phyloP scores from a whole-genome alignment of 202 grass and related monocot genomes.

The Zizania palustris region DNA sequence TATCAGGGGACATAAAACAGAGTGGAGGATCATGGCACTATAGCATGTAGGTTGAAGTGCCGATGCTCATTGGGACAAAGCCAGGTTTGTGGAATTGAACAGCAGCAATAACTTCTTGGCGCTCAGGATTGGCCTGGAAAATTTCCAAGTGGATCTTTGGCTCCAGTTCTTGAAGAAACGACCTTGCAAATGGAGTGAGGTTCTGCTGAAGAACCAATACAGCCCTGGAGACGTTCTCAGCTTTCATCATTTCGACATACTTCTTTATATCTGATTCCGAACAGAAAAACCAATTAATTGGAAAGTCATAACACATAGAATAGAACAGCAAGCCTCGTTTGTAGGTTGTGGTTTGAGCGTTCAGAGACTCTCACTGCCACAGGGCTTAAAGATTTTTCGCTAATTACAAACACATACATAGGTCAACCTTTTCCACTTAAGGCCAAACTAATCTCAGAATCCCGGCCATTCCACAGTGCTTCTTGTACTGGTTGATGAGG shows the following conservation, averaged over 20 bases:
- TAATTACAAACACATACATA: too few relatives aligned
- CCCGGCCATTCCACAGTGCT: too few relatives aligned
- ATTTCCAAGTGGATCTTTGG: slow-evolving; percentile 79
- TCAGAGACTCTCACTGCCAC: background rate
- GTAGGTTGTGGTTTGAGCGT: background rate
- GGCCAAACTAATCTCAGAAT: too few relatives aligned
- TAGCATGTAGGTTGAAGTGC: background rate
- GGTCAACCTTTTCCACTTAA: background rate
- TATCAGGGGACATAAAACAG: background rate
- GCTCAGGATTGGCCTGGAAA: slow-evolving; percentile 64
- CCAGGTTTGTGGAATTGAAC: slow-evolving; percentile 7
- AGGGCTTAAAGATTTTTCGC: too few relatives aligned
- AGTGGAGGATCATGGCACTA: background rate
- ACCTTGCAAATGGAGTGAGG: slow-evolving; percentile 88
- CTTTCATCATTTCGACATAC: slow-evolving; percentile 86
- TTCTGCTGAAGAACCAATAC: slow-evolving; percentile 80
- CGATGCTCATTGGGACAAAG: background rate
- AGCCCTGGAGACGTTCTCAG: slow-evolving; percentile 75
- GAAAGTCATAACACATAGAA: background rate
- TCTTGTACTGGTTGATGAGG: slow-evolving; percentile 89
- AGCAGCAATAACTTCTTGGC: background rate
- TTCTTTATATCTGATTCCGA: slow-evolving; percentile 88
- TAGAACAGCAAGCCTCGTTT: background rate
- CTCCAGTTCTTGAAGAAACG: slow-evolving; percentile 67
- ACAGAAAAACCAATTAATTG: background rate